Evolutionary conservation across 2,329 filamentous ascomycete genomes (phyloP), one percentile per base, ranked within the genome.

Genomic region (Davidsoniella eucalypti): DNA sequence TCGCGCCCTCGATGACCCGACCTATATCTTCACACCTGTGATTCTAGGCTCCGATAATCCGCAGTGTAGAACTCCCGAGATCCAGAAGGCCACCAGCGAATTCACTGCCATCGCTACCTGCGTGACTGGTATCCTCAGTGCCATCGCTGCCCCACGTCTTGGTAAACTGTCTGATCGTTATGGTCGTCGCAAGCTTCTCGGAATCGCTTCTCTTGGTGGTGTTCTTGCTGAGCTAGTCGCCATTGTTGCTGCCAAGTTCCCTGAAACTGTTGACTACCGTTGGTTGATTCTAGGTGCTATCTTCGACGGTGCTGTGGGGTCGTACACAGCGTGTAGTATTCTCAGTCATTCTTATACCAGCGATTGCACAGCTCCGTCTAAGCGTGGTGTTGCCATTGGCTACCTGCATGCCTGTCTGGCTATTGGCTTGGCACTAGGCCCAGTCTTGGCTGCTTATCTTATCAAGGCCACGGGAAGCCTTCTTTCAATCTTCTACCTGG

Each of bases 391-490:
- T 6, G 78, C 80, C 4, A 92, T 96, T 62, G 88, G 87, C 5
- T 90, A 88, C 61, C 82, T 96, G 58, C 86, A 96, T 58, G 87
- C 86, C 9, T 87, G 82, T 57, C 70, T 98, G 7, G 96, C 94
- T 63, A 73, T 76, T 1, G 92, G 92, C n/a, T 77, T 96, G 43
- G 90, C 92, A 0, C 65, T 90, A 29, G 92, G 92, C 0, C 92
- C 92, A 6, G 71, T 93, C 2, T 60, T 94, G 18, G 82, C 87
- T 0, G 88, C 84, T 2, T 82, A 84, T 57, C 69, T 95, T 41
- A 82, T 94, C 58, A 76, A 84, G 58, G 74, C 71, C 62, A 88
- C 84, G 0, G 84, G 84, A 6, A 77, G 76, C 41, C 70, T 93
- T 14, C 62, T 95, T 5, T 75, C 78, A n/a, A 75, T 94, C 44